Evolutionary conservation across 305 asterid genomes (phyloP).

Genomic region (Withania somnifera): DNA sequence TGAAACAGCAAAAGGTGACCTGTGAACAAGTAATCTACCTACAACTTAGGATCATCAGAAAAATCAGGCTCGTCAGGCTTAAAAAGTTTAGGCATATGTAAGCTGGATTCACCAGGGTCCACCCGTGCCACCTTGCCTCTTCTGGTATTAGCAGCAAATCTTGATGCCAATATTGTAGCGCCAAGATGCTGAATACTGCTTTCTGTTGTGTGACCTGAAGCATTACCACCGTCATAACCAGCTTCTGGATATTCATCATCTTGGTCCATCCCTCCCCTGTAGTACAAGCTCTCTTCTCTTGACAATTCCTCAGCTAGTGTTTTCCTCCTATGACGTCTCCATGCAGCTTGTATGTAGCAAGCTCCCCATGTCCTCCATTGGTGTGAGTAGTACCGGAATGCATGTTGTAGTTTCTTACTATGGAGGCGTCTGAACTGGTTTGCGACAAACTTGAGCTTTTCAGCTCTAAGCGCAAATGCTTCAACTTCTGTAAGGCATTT

Average conservation of each 20-base stretch:
- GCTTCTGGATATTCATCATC: not conserved
- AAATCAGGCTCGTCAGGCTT: slow-evolving; percentile 72
- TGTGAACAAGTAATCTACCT: not conserved
- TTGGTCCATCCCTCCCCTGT: slow-evolving; percentile 14
- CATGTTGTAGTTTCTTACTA: slow-evolving; percentile 83
- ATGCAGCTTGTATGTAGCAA: slow-evolving; percentile 60
- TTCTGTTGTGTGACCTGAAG: not conserved
- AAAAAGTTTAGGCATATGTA: slow-evolving; percentile 54
- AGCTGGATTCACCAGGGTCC: slow-evolving; percentile 23
- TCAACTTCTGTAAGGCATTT: slow-evolving; percentile 61
- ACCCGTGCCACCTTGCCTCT: slow-evolving; percentile 21
- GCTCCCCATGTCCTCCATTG: slow-evolving; percentile 99
- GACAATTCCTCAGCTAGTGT: slow-evolving; percentile 52
- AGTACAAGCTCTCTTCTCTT: slow-evolving; percentile 40
- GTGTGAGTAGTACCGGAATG: slow-evolving; percentile 72
- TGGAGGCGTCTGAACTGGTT: slow-evolving; percentile 68
- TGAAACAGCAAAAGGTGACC: too few species aligned
- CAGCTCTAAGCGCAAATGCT: slow-evolving; percentile 70
- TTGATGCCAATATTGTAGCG: slow-evolving; percentile 51
- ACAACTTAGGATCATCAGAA: slow-evolving; percentile 16
- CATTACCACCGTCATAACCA: not conserved
- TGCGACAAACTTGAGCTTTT: slow-evolving; percentile 73
- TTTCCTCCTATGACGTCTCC: slow-evolving; percentile 51
- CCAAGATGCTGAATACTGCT: slow-evolving; percentile 21
- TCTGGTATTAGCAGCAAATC: slow-evolving; percentile 53